Evolutionary conservation across 305 asterid species (phyloP).

Genomic region (Fraxinus dipetala): DNA sequence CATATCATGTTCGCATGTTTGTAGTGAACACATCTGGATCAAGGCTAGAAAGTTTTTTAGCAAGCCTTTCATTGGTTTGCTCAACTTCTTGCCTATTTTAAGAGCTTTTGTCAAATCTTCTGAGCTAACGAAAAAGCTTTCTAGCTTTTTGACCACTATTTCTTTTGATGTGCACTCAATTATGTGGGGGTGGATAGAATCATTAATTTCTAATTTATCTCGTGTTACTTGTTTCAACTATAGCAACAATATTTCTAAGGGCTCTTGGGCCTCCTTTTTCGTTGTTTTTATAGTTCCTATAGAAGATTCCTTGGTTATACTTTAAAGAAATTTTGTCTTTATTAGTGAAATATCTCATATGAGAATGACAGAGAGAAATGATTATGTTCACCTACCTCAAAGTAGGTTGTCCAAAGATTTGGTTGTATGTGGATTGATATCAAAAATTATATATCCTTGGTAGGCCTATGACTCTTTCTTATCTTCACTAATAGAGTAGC

Average conservation of each 20-base stretch:
- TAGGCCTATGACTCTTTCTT: not conserved
- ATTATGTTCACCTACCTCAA: too few species aligned
- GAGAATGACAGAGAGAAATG: not conserved
- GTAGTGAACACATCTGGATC: too few species aligned
- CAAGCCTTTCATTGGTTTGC: too few species aligned
- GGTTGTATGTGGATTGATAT: not conserved
- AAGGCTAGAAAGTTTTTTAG: too few species aligned
- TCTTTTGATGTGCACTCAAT: too few species aligned
- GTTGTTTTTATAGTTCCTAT: not conserved
- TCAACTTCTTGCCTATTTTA: too few species aligned
- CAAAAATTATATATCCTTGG: not conserved
- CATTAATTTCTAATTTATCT: not conserved
- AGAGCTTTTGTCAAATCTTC: too few species aligned
- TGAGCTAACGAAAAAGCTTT: too few species aligned
- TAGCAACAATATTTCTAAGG: not conserved
- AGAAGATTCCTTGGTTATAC: not conserved
- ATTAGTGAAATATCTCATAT: not conserved
- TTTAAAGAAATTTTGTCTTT: not conserved
- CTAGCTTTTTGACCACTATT: too few species aligned
- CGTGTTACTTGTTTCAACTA: not conserved
- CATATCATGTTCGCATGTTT: too few species aligned
- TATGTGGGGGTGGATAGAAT: too few species aligned
- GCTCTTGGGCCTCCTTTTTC: not conserved
- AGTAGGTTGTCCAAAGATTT: not conserved
- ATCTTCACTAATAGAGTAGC: not conserved